phyloP scores from a whole-genome alignment of 23 red algal species.

The Agarophyton chilense region DNA sequence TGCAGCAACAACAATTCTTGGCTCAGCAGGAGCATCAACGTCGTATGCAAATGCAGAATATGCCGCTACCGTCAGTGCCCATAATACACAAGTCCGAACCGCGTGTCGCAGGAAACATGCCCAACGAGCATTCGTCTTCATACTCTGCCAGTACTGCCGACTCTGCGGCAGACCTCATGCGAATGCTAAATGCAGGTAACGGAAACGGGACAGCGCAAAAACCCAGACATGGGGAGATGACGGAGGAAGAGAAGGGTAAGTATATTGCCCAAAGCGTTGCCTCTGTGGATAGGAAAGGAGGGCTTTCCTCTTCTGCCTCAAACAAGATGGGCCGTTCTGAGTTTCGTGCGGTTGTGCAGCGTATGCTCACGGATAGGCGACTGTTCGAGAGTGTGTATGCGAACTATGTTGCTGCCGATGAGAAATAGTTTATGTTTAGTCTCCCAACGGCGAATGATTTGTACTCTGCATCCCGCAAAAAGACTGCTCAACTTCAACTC shows the following conservation, averaged over 20 bases:
- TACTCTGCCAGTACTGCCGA: neutral
- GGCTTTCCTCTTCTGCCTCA: neutral
- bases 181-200: slow-evolving; percentile 1
- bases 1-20: slow-evolving; percentile 39
- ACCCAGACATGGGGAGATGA: neutral
- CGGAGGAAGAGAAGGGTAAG: slow-evolving; percentile 22
- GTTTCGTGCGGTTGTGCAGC: slow-evolving; percentile 55
- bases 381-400: slow-evolving; percentile 59
- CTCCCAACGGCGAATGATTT: slow-evolving; percentile 2
- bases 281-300: neutral
- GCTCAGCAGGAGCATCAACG: slow-evolving; percentile 56
- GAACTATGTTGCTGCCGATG: slow-evolving; percentile 1
- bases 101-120: neutral
- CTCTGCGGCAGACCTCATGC: slow-evolving; percentile 14
- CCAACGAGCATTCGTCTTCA: neutral
- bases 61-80: slow-evolving; percentile 2
- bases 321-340: slow-evolving; percentile 33
- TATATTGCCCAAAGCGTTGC: slow-evolving; percentile 13
- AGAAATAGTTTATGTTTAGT: neutral
- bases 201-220: neutral
- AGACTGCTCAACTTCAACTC: neutral
- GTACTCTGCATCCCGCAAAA: neutral
- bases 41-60: slow-evolving; percentile 52
- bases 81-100: slow-evolving; percentile 5
- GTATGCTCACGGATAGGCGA: slow-evolving; percentile 51